A percentile compares a stretch with the other conserved stretches of the same genome.
These are phyloP conservation scores for Dactylorhiza incarnata DNA, from an alignment of 106 monocot genomes.

Conservation along the genomic window DNA sequence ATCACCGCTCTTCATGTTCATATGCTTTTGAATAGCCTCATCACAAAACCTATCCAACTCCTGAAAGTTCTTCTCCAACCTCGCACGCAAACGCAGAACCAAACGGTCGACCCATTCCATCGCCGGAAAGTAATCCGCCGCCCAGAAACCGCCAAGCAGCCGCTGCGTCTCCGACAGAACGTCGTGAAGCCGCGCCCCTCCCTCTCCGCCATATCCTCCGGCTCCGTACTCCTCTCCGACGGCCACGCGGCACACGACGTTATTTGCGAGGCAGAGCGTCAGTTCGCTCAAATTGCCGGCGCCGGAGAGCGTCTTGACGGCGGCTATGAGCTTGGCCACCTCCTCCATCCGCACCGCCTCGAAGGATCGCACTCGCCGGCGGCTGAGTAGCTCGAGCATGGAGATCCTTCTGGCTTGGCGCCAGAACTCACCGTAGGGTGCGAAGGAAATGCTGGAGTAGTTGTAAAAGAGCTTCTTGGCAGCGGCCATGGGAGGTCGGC, in stretches of 20 bases:
- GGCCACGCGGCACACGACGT: neutral
- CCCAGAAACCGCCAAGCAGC: too few relatives aligned
- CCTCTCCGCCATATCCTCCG: too few relatives aligned
- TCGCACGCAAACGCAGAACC: too few relatives aligned
- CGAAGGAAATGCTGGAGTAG: conserved; percentile 13
- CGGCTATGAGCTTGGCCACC: conserved; percentile 6
- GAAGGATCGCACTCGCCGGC: conserved; percentile 8
- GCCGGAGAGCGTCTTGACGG: neutral
- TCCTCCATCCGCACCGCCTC: conserved; percentile 7
- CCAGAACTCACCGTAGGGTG: conserved; percentile 16
- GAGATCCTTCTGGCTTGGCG: neutral
- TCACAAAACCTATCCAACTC: too few relatives aligned
- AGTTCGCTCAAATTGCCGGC: conserved; percentile 17
- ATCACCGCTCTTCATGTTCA: too few relatives aligned
- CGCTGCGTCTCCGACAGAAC: too few relatives aligned
- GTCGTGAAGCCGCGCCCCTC: too few relatives aligned
- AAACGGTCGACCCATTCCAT: too few relatives aligned
- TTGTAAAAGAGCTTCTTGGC: neutral
- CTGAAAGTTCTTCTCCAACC: too few relatives aligned
- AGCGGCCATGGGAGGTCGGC: neutral
- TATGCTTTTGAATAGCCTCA: too few relatives aligned
- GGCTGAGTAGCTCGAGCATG: conserved; percentile 8
- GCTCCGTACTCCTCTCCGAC: conserved; percentile 14
- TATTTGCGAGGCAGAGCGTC: conserved; percentile 7
- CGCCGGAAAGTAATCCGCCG: too few relatives aligned